Conservation (phyloP, 768 basidiomycete species). For the Suillus occidentalis region DNA sequence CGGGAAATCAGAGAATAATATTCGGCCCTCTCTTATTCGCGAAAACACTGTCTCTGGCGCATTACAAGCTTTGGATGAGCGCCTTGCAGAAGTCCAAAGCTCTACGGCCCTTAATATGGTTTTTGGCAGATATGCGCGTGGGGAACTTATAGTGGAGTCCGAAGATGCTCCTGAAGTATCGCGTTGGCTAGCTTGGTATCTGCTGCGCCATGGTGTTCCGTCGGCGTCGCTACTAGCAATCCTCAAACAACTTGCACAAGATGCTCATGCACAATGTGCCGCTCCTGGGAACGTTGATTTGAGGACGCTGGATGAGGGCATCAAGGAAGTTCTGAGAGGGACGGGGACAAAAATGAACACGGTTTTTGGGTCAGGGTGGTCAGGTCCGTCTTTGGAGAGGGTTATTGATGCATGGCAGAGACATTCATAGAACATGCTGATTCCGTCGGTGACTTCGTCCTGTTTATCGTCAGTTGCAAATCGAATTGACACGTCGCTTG, state of each 20-base stretch:
- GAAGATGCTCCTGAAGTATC: conserved; percentile 22
- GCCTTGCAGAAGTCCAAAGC: conserved; percentile 45
- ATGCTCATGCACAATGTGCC: conserved; percentile 60
- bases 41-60: conserved; percentile 71
- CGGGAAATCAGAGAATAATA: conserved; percentile 64
- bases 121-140: conserved; percentile 56
- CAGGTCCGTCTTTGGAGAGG: conserved; percentile 66
- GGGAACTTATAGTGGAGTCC: conserved; percentile 41
- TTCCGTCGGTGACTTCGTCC: neutral
- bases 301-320: conserved; percentile 48
- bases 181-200: conserved; percentile 66
- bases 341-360: conserved; percentile 83
- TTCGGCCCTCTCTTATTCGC: conserved; percentile 66
- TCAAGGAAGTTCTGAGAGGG: conserved; percentile 83
- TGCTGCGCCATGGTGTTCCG: conserved; percentile 67
- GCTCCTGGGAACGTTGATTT: conserved; percentile 51
- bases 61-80: conserved; percentile 59
- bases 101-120: conserved; percentile 26
- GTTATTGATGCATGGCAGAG: conserved; percentile 57
- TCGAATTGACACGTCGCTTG: neutral
- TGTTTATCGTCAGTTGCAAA: neutral
- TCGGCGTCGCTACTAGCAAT: conserved; percentile 65
- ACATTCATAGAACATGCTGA: conserved; percentile 9
- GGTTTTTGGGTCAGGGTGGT: conserved; percentile 70
- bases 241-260: conserved; percentile 58